These are phyloP conservation scores for Cladosporium sp. DNA, from an alignment of 2,329 filamentous ascomycete genomes.

Conservation along the genomic window DNA sequence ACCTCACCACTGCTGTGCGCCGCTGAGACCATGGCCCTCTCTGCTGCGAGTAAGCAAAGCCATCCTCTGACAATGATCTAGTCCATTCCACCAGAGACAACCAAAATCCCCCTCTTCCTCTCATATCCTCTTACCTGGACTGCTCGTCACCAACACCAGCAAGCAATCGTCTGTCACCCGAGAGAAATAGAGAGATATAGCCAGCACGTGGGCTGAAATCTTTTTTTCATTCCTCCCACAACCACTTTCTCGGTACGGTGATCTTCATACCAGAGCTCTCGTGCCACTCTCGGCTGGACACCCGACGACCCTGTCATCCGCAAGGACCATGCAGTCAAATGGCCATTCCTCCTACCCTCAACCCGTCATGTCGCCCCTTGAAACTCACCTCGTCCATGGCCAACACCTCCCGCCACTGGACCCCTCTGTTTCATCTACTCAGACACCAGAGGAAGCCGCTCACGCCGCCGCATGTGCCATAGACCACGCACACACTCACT, in stretches of 20 bases:
- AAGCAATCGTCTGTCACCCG: too few species aligned
- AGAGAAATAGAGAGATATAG: too few species aligned
- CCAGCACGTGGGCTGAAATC: too few species aligned
- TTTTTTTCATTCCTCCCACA: too few species aligned
- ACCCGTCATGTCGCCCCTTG: conserved; percentile 7
- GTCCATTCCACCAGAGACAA: too few species aligned
- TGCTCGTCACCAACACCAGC: too few species aligned
- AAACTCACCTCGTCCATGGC: neutral
- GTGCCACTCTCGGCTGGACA: conserved; percentile 1
- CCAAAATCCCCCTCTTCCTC: too few species aligned
- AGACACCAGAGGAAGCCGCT: conserved; percentile 6
- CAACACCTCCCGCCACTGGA: neutral
- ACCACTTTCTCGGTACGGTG: neutral
- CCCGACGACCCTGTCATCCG: conserved; percentile 11
- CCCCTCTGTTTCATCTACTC: neutral
- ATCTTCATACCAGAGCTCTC: conserved; percentile 2
- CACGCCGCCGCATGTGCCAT: conserved; percentile 7
- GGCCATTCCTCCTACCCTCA: conserved; percentile 3
- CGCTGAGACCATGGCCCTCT: too few species aligned
- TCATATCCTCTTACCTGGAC: too few species aligned
- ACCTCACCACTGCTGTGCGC: too few species aligned
- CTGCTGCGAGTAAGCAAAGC: too few species aligned
- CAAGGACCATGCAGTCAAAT: conserved; percentile 14
- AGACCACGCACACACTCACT: conserved; percentile 9
- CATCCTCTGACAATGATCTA: too few species aligned